Percentiles rank a stretch among this genome's conserved stretches.
These are phyloP conservation scores for Triticum dicoccoides DNA, from an alignment of 176 grass and related monocot species.

Conservation along the genomic window DNA sequence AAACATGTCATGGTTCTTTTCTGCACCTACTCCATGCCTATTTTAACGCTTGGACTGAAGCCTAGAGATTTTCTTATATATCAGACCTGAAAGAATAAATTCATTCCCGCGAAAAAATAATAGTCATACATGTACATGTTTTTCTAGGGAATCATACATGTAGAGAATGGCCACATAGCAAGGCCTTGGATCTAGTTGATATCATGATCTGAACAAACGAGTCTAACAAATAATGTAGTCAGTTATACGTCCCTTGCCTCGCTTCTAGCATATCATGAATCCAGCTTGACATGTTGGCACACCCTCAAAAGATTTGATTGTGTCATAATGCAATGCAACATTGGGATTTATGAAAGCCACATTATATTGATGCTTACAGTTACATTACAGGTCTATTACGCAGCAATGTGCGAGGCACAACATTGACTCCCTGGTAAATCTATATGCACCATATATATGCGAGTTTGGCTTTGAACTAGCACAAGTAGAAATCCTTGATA, in stretches of 20 bases:
- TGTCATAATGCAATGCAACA: neutral
- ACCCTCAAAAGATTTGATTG: slow-evolving; percentile 22
- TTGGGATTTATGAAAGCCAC: neutral
- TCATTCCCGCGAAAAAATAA: no score
- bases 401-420: slow-evolving; percentile 8
- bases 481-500: neutral
- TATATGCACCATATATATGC: neutral
- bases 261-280: neutral
- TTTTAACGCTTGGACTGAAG: neutral
- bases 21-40: neutral
- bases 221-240: slow-evolving; percentile 23
- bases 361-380: slow-evolving; percentile 11
- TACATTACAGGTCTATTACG: neutral
- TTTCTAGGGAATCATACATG: no score
- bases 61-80: neutral
- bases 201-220: neutral
- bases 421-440: neutral
- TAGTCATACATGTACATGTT: no score
- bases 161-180: neutral
- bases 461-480: neutral
- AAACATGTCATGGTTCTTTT: no score
- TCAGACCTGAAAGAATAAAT: neutral
- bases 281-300: slow-evolving; percentile 16
- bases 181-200: neutral
- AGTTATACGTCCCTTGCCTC: neutral